Conservation (phyloP, 2,329 filamentous ascomycete genomes). For the Diaporthe sp. region DNA sequence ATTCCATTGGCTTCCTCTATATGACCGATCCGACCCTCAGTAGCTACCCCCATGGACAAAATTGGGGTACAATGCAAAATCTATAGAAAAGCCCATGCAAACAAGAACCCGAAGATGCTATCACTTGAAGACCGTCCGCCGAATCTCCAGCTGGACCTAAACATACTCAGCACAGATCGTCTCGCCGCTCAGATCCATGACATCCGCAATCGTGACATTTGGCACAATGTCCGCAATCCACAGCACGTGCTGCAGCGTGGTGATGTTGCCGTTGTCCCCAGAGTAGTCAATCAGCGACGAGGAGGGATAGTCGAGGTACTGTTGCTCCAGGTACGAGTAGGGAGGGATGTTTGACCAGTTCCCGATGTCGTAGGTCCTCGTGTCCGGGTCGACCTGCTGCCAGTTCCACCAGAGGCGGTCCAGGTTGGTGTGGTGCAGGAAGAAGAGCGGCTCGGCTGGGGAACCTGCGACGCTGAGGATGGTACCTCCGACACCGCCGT, state of each 20-base stretch:
- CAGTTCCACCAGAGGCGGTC: slow-evolving; percentile 50
- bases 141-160: background rate
- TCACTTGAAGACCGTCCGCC: background rate
- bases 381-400: slow-evolving; percentile 44
- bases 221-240: slow-evolving; percentile 34
- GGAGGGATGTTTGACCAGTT: slow-evolving; percentile 35
- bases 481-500: slow-evolving; percentile 45
- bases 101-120: background rate
- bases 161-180: slow-evolving; percentile 34
- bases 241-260: slow-evolving; percentile 30
- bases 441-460: slow-evolving; percentile 54
- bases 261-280: slow-evolving; percentile 27
- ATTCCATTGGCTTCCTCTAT: background rate
- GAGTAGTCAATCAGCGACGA: slow-evolving; percentile 13
- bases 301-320: background rate
- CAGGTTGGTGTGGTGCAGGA: slow-evolving; percentile 49
- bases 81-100: background rate
- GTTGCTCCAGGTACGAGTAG: slow-evolving; percentile 7
- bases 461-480: slow-evolving; percentile 41
- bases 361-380: slow-evolving; percentile 8
- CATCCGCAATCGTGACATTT: slow-evolving; percentile 30
- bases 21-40: background rate
- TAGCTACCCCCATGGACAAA: no score
- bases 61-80: background rate
- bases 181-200: slow-evolving; percentile 34